Evolutionary conservation across 345 rosid genomes (phyloP), one percentile per base, ranked within the genome.

Genomic region (Hibiscus mutabilis): DNA sequence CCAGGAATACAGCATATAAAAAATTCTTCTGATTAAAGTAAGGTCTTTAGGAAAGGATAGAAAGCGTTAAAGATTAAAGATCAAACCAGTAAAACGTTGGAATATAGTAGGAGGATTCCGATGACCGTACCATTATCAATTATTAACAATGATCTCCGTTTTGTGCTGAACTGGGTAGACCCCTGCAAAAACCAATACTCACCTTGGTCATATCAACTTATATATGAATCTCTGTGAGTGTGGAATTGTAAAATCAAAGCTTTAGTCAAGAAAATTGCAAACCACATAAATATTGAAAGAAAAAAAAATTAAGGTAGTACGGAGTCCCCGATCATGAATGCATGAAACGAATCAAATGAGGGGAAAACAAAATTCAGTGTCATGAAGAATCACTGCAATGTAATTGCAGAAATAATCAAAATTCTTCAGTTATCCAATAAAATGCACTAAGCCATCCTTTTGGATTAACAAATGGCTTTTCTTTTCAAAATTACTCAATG

Each of bases 71-170:
- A 78, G 60, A 77, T 79, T 76, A 24, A 33, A 79, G 60, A 75
- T 78, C 77, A 16, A 18, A 44, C 66, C 19, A 66, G 64, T 74
- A 21, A 65, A 59, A 70, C 55, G 64, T 8, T 67, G 58, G 59
- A 44, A 53, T 69, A 72, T 62, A 60, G 59, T 64, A 75, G 15
- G 66, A 33, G 57, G 70, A 15, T 61, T 70, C 60, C 57, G 15
- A 11, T 60, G 46, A 52, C 5, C 5, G 47, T 57, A 60, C 18
- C 78, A 59, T 53, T 79, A 42, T 37, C 40, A 66, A 35, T 58
- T 6, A 70, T 86, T 77, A 82, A 76, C 87, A 82, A 66, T 75
- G 79, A 74, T 83, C 82, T 72, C 83, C 83, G n/a, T 83, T 84
- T 37, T 68, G 72, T 60, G 81, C 68, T 68, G 75, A 76, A 60